Conservation (phyloP, 345 rosid species). For the Rubroshorea leprosula region DNA sequence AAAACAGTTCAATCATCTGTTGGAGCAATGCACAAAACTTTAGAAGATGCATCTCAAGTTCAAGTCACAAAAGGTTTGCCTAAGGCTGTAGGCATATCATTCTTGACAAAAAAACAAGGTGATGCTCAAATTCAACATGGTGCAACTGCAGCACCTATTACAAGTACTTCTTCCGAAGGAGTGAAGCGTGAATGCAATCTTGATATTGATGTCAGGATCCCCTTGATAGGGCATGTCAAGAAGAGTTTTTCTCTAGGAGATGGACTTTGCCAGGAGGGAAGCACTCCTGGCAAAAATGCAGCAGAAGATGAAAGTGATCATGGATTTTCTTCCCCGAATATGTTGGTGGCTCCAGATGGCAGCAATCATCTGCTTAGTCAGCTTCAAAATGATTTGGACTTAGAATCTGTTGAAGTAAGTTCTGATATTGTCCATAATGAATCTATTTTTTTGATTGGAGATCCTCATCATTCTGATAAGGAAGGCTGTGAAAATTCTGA, state of each 20-base stretch:
- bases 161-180: slow-evolving; percentile 38
- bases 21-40: slow-evolving; percentile 36
- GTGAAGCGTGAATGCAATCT: slow-evolving; percentile 24
- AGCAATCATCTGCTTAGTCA: slow-evolving; percentile 27
- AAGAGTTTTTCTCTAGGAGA: slow-evolving; percentile 72
- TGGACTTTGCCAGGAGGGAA: slow-evolving; percentile 44
- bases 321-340: slow-evolving; percentile 33
- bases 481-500: slow-evolving; percentile 41
- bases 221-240: slow-evolving; percentile 34
- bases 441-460: slow-evolving; percentile 60
- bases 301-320: slow-evolving; percentile 43
- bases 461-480: slow-evolving; percentile 40
- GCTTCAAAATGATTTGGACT: slow-evolving; percentile 26
- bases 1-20: slow-evolving; percentile 30
- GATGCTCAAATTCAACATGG: slow-evolving; percentile 24
- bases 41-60: slow-evolving; percentile 36
- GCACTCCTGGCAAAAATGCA: slow-evolving; percentile 26
- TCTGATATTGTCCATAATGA: slow-evolving; percentile 37
- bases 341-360: slow-evolving; percentile 21
- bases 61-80: slow-evolving; percentile 26
- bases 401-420: slow-evolving; percentile 39
- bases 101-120: slow-evolving; percentile 21
- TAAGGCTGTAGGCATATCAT: slow-evolving; percentile 27
- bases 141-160: slow-evolving; percentile 22
- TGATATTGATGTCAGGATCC: slow-evolving; percentile 19